Conservation (phyloP, 352 stramenopile species). For the Albugo laibachii region DNA sequence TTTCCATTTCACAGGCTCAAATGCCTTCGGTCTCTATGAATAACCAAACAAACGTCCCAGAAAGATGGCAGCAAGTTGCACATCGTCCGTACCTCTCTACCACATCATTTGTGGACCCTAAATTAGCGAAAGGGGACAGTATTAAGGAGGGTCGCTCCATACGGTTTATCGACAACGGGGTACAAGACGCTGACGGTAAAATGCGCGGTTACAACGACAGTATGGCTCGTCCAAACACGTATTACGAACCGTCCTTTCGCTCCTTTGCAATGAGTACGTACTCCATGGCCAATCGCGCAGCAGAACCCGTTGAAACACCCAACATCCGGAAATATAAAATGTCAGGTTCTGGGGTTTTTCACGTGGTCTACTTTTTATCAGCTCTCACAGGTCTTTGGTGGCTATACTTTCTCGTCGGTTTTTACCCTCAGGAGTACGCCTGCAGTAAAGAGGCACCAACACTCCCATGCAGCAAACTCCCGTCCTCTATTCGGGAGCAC, state of each 20-base stretch:
- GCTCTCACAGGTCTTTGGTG: slow-evolving; percentile 3
- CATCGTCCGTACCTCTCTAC: slow-evolving; percentile 4
- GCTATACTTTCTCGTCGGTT: slow-evolving; percentile 4
- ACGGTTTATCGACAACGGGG: slow-evolving; percentile 3
- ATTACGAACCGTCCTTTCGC: slow-evolving; percentile 6
- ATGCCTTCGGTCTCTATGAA: slow-evolving; percentile 3
- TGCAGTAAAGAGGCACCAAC: not conserved
- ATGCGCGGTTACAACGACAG: slow-evolving; percentile 1
- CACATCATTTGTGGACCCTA: slow-evolving; percentile 6
- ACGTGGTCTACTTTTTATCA: slow-evolving; percentile 6
- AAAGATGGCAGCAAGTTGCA: slow-evolving; percentile 4
- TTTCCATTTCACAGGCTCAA: slow-evolving; percentile 4
- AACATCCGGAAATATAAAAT: slow-evolving; percentile 7
- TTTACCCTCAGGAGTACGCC: slow-evolving; percentile 3
- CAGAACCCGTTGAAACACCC: slow-evolving; percentile 5
- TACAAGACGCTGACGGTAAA: not conserved
- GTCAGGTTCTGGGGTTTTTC: slow-evolving; percentile 3
- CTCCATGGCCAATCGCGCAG: slow-evolving; percentile 5
- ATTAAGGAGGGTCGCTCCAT: slow-evolving; percentile 1
- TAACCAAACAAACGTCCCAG: not conserved
- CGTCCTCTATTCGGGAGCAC: not conserved
- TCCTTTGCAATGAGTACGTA: slow-evolving; percentile 8
- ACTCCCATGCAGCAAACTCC: slow-evolving; percentile 1
- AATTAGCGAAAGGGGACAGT: slow-evolving; percentile 4
- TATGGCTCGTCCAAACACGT: slow-evolving; percentile 1